A percentile compares a stretch with the other conserved stretches of the same genome.
phyloP scores from a whole-genome alignment of 768 basidiomycete species.

The Neoboletus brunneissimus region DNA sequence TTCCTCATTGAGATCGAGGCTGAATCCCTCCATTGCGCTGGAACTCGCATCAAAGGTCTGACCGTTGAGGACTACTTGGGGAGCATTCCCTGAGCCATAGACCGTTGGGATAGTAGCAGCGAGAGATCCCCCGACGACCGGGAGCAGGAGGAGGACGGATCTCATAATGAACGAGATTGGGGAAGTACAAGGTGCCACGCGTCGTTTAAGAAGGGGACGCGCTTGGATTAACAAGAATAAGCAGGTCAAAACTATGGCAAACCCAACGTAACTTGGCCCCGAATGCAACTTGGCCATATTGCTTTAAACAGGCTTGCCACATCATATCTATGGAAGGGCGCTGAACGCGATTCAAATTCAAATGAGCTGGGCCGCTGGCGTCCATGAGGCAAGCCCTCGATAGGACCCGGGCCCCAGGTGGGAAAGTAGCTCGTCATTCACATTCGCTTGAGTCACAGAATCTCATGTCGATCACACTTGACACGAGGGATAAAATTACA shows the following conservation, averaged over 20 bases:
- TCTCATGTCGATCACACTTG: too few relatives aligned
- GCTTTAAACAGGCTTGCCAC: too few relatives aligned
- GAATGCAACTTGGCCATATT: too few relatives aligned
- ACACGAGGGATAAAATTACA: slow-evolving; percentile 2
- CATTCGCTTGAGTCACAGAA: neutral
- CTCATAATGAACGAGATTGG: slow-evolving; percentile 6
- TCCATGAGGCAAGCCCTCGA: too few relatives aligned
- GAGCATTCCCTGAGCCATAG: slow-evolving; percentile 1
- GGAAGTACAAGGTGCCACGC: neutral
- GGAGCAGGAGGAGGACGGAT: slow-evolving; percentile 16
- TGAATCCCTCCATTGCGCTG: slow-evolving; percentile 45
- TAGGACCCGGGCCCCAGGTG: too few relatives aligned
- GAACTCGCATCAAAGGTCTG: slow-evolving; percentile 24
- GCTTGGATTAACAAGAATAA: slow-evolving; percentile 7
- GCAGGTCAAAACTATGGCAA: slow-evolving; percentile 8
- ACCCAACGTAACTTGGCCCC: too few relatives aligned
- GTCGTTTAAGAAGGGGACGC: neutral
- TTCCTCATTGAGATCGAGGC: slow-evolving; percentile 66
- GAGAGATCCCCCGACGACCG: slow-evolving; percentile 18
- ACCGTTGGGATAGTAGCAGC: slow-evolving; percentile 16
- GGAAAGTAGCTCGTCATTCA: too few relatives aligned
- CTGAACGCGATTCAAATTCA: too few relatives aligned
- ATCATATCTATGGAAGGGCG: too few relatives aligned
- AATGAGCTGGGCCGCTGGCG: too few relatives aligned
- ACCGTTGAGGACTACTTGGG: slow-evolving; percentile 29